These are phyloP conservation scores for Rhazya stricta DNA, from an alignment of 257 asterid genomes.

Conservation along the genomic window DNA sequence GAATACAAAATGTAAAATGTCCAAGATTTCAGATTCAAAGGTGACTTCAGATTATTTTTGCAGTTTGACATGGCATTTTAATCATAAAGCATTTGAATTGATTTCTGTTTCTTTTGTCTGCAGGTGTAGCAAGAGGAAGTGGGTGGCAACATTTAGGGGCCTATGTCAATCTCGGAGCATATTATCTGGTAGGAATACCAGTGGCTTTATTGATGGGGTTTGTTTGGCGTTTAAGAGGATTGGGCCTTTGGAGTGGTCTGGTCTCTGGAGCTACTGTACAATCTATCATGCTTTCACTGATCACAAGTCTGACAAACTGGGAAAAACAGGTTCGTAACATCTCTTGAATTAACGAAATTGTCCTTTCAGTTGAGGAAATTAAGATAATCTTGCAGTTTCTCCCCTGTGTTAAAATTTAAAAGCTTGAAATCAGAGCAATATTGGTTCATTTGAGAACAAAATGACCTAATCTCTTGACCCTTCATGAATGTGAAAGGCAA, in stretches of 20 bases:
- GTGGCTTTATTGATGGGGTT: slow-evolving; percentile 62
- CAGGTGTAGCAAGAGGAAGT: slow-evolving; percentile 78
- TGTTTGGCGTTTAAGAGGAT: slow-evolving; percentile 44
- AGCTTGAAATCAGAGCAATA: too few relatives aligned
- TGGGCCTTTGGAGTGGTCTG: slow-evolving; percentile 76
- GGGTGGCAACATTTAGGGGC: slow-evolving; percentile 96
- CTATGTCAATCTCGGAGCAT: slow-evolving; percentile 68
- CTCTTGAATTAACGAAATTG: neutral
- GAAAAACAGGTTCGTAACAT: slow-evolving; percentile 48
- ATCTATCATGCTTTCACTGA: slow-evolving; percentile 34
- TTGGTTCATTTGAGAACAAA: neutral
- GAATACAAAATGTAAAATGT: too few relatives aligned
- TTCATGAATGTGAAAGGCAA: slow-evolving; percentile 34
- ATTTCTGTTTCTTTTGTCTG: neutral
- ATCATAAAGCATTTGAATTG: neutral
- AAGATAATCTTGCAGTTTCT: neutral
- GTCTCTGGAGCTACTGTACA: slow-evolving; percentile 59
- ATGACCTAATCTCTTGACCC: neutral
- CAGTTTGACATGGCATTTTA: neutral
- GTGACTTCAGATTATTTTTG: neutral
- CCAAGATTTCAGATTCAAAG: too few relatives aligned
- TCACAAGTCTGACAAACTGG: slow-evolving; percentile 67
- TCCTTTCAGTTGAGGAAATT: neutral
- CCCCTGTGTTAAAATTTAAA: too few relatives aligned
- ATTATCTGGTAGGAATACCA: slow-evolving; percentile 73